Evolutionary conservation across 345 rosid genomes (phyloP).

Genomic region (Eucalyptus pumila): DNA sequence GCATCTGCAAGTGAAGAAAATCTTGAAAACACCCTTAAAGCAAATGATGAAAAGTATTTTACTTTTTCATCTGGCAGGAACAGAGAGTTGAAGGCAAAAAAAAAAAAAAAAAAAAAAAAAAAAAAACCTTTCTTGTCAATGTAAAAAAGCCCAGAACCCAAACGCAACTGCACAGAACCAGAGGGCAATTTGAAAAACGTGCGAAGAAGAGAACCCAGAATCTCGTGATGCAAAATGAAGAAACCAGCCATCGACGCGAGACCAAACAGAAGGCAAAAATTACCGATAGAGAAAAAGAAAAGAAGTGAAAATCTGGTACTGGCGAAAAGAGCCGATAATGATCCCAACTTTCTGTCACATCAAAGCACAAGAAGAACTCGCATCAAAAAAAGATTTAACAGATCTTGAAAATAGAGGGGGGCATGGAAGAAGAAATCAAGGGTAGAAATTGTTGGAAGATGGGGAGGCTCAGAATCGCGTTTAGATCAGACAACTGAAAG

Average conservation of each 20-base stretch:
- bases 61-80: too few relatives aligned
- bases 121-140: not conserved
- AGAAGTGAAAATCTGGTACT: not conserved
- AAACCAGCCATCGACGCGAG: not conserved
- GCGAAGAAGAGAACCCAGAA: not conserved
- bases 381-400: not conserved
- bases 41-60: too few relatives aligned
- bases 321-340: not conserved
- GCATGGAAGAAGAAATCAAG: not conserved
- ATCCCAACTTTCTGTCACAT: not conserved
- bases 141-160: not conserved
- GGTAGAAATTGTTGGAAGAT: not conserved
- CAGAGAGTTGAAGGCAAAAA: fast-evolving
- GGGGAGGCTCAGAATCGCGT: not conserved
- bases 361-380: not conserved
- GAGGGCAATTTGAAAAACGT: not conserved
- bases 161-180: not conserved
- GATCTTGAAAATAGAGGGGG: not conserved
- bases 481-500: not conserved
- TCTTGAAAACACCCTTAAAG: too few relatives aligned
- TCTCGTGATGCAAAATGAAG: not conserved
- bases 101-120: fast-evolving
- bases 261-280: not conserved
- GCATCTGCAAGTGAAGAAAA: too few relatives aligned
- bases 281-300: not conserved